Base-by-base conservation (phyloP, 2,329 filamentous ascomycete species). In the Fusarium sp. region DNA sequence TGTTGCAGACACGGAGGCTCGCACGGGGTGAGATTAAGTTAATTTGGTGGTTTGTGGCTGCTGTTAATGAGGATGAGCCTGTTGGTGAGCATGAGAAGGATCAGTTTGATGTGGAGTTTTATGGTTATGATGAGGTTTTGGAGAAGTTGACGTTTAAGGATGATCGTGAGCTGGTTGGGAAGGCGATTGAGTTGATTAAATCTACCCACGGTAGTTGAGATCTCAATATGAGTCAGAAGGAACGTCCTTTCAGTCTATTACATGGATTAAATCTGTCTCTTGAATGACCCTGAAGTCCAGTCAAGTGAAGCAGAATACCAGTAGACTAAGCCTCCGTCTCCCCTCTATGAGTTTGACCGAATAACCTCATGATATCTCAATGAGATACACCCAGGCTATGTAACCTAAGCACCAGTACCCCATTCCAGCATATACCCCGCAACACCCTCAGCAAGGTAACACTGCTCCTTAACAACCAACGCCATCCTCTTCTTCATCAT, bases 401-500 rank as follows among this genome's bases (percentile, higher is more conserved):
- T n/a, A n/a, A n/a, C n/a, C n/a, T n/a, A 8, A 15, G 16, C n/a
- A 8, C 33, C 33, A n/a, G n/a, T n/a, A 16, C 28, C 23, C 33
- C n/a, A 15, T 5, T 23, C 18, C 5, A 13, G 15, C 42, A 48
- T 38, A 16, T 66, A 63, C 5, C 39, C 46, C 18, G 48, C 39
- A 7, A 72, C 56, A 3, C 70, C 64, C 8, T 49, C 39, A 2
- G 35, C 43, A 41, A 72, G 66, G 10, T 63, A 49, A 1, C 47
- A 23, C 29, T 73, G 59, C 21, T 68, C 49, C 3, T 12, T 23
- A 35, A 70, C 43, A 5, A 55, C 47, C 15, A 35, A 20, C 9
- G 26, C 12, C 62, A 73, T 68, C 31, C 54, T 58, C 18, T 57
- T 38, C 26, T 55, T 60, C 41, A 70, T 56, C 2, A 13, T 13